Evolutionary conservation across 176 grass and related monocot genomes (phyloP), one percentile per base, ranked within the genome.

Genomic region (Metroxylon sagu): DNA sequence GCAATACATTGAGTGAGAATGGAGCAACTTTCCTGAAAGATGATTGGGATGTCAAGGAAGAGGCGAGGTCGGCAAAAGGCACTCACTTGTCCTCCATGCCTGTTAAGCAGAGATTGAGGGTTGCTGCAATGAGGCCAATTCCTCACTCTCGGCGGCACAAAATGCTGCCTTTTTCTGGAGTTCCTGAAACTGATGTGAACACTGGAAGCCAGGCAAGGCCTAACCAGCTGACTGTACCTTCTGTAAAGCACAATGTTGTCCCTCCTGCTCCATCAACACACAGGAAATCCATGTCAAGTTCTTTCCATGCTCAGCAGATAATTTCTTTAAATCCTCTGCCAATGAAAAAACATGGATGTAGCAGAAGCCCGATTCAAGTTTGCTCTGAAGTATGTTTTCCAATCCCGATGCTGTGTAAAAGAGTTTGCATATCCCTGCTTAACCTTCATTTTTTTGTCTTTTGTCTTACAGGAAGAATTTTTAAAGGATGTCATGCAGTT

Each of bases 401-500:
- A 16, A 25, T 35, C 25, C n/a, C 10, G 35, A 12, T 43, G 35
- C 35, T 43, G 8, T 43, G 8, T 43, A 43, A 43, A 43, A 10
- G 25, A 19, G 17, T 16, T 67, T 30, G 65, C 28, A 19, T 48
- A 55, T 65, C 35, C 29, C 56, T 71, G 15, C 14, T 18, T 26
- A 27, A 27, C 23, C 18, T 26, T 30, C 25, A 18, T 54, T 66
- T 29, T 2, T 56, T 25, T 52, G 15, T 5, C 16, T 7, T 76
- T 19, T 25, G 29, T 53, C 68, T 76, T 72, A 12, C 62, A 90
- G 87, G 87, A 79, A 56, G 87, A 82, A 57, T 90, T 83, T 53
- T 79, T 90, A 64, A 85, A 85, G 64, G 87, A 85, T 77, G 82
- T 90, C 16, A 80, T 80, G 87, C 79, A 80, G 26, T 90, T 90